Percentiles rank a stretch among this genome's conserved stretches.
Evolutionary conservation across 371 early-diverging fungal genomes (phyloP).

Genomic region (Chytridium lagenaria): DNA sequence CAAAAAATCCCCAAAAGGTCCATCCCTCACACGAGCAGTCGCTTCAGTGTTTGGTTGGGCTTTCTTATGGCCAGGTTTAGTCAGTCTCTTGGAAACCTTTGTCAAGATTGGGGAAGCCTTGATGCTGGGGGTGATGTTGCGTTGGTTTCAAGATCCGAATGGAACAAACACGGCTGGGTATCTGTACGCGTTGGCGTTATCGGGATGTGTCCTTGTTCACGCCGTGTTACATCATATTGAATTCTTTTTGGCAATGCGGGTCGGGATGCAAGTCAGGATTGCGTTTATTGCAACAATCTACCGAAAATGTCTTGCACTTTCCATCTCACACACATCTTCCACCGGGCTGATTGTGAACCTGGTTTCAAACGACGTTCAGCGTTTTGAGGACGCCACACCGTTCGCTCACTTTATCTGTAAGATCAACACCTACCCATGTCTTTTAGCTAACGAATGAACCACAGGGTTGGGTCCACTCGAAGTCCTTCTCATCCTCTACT

Average conservation of each 20-base stretch:
- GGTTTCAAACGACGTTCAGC: constrained; percentile 56
- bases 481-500: constrained; percentile 41
- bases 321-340: constrained; percentile 45
- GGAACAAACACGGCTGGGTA: constrained; percentile 22
- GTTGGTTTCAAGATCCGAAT: constrained; percentile 46
- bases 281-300: constrained; percentile 52
- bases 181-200: constrained; percentile 34
- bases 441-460: no score
- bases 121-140: constrained; percentile 43
- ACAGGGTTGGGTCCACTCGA: constrained; percentile 53
- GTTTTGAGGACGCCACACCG: constrained; percentile 53
- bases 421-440: no score
- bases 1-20: constrained; percentile 1
- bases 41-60: constrained; percentile 27
- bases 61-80: constrained; percentile 22
- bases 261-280: constrained; percentile 47
- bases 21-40: constrained; percentile 21
- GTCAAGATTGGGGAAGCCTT: constrained; percentile 45
- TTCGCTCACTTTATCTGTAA: constrained; percentile 41
- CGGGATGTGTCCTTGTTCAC: constrained; percentile 30
- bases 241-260: constrained; percentile 49
- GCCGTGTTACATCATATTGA: constrained; percentile 47
- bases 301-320: constrained; percentile 49
- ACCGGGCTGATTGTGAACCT: constrained; percentile 55
- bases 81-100: constrained; percentile 34